Evolutionary conservation across 768 basidiomycete species (phyloP).

Genomic region (Rhodotorula diobovata): DNA sequence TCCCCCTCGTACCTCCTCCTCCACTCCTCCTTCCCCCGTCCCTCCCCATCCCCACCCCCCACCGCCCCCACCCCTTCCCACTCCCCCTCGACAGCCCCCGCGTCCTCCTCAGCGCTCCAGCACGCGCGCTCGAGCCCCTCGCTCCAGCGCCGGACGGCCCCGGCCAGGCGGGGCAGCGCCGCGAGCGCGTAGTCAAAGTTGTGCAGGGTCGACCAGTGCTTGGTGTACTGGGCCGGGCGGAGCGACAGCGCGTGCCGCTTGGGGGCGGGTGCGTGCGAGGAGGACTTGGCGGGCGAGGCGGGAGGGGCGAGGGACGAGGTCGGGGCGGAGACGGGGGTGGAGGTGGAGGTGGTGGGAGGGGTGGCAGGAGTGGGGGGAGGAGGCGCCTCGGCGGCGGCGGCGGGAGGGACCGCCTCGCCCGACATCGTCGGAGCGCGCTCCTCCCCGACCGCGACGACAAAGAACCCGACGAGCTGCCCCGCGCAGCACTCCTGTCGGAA

Average conservation of each 20-base stretch:
- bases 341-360: background rate
- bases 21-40: background rate
- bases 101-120: background rate
- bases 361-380: background rate
- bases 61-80: background rate
- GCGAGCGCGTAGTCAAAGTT: constrained; percentile 39
- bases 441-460: constrained; percentile 55
- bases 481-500: constrained; percentile 90
- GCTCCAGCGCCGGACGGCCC: background rate
- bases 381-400: background rate
- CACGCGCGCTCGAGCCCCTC: constrained; percentile 4
- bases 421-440: too few relatives aligned
- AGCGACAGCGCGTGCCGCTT: constrained; percentile 6
- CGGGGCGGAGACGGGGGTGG: background rate
- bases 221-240: constrained; percentile 30
- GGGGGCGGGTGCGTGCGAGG: background rate
- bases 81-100: background rate
- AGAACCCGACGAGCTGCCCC: constrained; percentile 90
- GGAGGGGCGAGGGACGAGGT: background rate
- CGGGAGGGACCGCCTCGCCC: too few relatives aligned
- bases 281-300: background rate
- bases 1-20: background rate
- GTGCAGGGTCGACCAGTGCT: constrained; percentile 42
- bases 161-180: background rate
- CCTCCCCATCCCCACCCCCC: too few relatives aligned